Conservation (phyloP, 1,284 basidiomycete genomes). For the Boletus sp. region DNA sequence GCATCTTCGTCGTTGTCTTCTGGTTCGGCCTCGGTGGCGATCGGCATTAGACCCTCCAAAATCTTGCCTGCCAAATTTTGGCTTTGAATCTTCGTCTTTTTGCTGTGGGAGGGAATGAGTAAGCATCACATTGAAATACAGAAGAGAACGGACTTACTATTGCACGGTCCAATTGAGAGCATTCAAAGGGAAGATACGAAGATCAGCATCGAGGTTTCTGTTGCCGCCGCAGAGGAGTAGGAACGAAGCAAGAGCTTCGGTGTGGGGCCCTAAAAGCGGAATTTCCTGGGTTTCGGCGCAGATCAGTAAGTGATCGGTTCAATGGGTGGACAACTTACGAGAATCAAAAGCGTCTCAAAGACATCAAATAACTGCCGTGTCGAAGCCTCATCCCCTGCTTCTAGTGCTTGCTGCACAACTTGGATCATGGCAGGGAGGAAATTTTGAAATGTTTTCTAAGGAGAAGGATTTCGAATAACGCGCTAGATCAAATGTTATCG, state of each 20-base stretch:
- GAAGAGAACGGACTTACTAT: slow-evolving; percentile 53
- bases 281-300: slow-evolving; percentile 64
- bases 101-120: slow-evolving; percentile 49
- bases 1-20: slow-evolving; percentile 91
- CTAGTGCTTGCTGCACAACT: slow-evolving; percentile 88
- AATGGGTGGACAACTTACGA: slow-evolving; percentile 47
- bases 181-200: slow-evolving; percentile 92
- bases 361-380: slow-evolving; percentile 94
- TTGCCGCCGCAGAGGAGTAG: slow-evolving; percentile 86
- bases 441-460: slow-evolving; percentile 83
- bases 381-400: slow-evolving; percentile 76
- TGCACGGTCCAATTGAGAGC: slow-evolving; percentile 95
- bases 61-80: slow-evolving; percentile 86
- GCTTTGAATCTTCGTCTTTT: slow-evolving; percentile 94
- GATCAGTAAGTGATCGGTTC: slow-evolving; percentile 7
- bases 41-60: slow-evolving; percentile 90
- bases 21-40: slow-evolving; percentile 87
- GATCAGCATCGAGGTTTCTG: slow-evolving; percentile 72
- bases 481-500: neutral
- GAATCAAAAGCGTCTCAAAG: slow-evolving; percentile 92
- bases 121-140: neutral
- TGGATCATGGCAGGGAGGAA: slow-evolving; percentile 89
- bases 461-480: slow-evolving; percentile 2
- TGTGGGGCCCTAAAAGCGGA: slow-evolving; percentile 87
- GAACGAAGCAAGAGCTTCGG: slow-evolving; percentile 88